Conservation (phyloP, 1,139 yeast species). For the Yamadazyma pseudoaaseri region DNA sequence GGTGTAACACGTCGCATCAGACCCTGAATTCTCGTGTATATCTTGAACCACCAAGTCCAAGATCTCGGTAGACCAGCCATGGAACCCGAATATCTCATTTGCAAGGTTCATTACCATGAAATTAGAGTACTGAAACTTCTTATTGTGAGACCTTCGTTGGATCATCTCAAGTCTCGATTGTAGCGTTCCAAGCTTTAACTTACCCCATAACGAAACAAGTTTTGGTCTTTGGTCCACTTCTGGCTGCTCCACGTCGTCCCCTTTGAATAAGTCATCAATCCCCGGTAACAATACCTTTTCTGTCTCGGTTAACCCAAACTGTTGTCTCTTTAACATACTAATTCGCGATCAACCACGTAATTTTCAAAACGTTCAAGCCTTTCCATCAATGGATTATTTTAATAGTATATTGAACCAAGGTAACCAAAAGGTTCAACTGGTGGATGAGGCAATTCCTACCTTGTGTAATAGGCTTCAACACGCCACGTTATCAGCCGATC, state of each 20-base stretch:
- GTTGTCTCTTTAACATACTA: conserved; percentile 4
- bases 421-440: conserved; percentile 52
- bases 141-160: conserved; percentile 18
- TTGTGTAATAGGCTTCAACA: conserved; percentile 85
- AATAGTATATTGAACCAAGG: conserved; percentile 35
- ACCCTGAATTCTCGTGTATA: conserved; percentile 7
- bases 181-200: conserved; percentile 33
- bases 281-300: conserved; percentile 9
- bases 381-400: conserved; percentile 45
- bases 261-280: conserved; percentile 8
- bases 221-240: conserved; percentile 1
- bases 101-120: conserved; percentile 48
- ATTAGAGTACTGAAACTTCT: conserved; percentile 13
- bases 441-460: conserved; percentile 85
- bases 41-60: conserved; percentile 17
- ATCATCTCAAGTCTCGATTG: conserved; percentile 31
- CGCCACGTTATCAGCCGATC: conserved; percentile 77
- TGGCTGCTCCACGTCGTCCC: conserved; percentile 2
- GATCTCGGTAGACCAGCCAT: conserved; percentile 65
- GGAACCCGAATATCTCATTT: conserved; percentile 62
- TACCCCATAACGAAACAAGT: conserved; percentile 24
- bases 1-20: conserved; percentile 14
- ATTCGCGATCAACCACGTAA: conserved; percentile 4
- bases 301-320: conserved; percentile 6
- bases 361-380: neutral